phyloP scores from a whole-genome alignment of 1,284 basidiomycete genomes.

The Takashimella tepidaria region DNA sequence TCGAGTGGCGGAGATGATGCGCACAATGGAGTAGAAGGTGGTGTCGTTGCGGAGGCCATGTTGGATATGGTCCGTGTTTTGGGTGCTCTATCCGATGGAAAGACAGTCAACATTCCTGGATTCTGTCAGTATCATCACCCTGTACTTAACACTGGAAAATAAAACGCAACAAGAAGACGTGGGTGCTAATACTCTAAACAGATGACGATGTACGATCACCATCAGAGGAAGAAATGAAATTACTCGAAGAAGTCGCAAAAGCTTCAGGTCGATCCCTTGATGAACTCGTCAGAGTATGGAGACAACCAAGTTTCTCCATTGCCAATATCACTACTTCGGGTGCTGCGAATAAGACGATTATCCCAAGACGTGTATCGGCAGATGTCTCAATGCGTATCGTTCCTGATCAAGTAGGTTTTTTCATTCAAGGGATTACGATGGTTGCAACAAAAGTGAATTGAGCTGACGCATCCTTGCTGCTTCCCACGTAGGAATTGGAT shows the following conservation, averaged over 20 bases:
- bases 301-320: conserved; percentile 48
- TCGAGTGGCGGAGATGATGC: conserved; percentile 52
- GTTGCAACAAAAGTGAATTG: too few relatives aligned
- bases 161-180: neutral
- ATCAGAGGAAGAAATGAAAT: conserved; percentile 60
- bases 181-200: conserved; percentile 36
- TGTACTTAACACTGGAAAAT: too few relatives aligned
- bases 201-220: conserved; percentile 68
- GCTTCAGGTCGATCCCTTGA: conserved; percentile 60
- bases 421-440: too few relatives aligned
- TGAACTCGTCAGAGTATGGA: conserved; percentile 68
- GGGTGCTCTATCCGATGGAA: conserved; percentile 60
- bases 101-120: conserved; percentile 65
- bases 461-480: conserved; percentile 1
- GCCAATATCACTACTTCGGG: conserved; percentile 40
- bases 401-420: conserved; percentile 65
- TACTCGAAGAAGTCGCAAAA: conserved; percentile 64
- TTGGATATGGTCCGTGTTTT: conserved; percentile 85
- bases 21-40: conserved; percentile 76
- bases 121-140: conserved; percentile 64
- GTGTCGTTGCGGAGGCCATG: conserved; percentile 82
- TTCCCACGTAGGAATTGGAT: conserved; percentile 59
- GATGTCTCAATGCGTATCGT: conserved; percentile 86
- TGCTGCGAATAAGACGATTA: conserved; percentile 61
- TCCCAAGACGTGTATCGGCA: conserved; percentile 71